A percentile compares a stretch with the other conserved stretches of the same genome.
Conservation (phyloP, 1,139 yeast genomes). For the Eremothecium gossypii region DNA sequence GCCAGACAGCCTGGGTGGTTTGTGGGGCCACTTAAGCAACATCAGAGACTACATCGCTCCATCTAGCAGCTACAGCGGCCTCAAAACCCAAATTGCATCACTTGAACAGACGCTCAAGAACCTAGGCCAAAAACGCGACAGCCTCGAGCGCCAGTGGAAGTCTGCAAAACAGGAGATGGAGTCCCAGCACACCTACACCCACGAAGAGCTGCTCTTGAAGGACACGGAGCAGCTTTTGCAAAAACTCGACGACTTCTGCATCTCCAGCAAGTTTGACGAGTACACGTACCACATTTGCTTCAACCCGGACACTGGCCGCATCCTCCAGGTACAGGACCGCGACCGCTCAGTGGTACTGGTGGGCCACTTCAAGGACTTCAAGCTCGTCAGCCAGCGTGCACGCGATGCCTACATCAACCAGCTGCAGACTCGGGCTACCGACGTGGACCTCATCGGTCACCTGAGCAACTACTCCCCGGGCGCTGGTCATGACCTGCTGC, state of each 20-base stretch:
- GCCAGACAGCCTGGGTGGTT: neutral
- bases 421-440: slow-evolving; percentile 17
- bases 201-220: neutral
- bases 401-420: slow-evolving; percentile 15
- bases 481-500: slow-evolving; percentile 20
- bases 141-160: no score
- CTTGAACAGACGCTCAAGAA: no score
- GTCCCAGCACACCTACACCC: no score
- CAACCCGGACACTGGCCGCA: slow-evolving; percentile 12
- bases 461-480: slow-evolving; percentile 19
- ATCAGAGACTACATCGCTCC: neutral
- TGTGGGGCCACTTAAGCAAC: neutral
- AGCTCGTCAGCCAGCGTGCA: slow-evolving; percentile 13
- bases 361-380: slow-evolving; percentile 16
- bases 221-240: neutral
- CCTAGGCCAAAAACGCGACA: no score
- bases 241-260: slow-evolving; percentile 8
- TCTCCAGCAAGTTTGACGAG: slow-evolving; percentile 14
- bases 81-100: neutral
- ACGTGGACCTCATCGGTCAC: slow-evolving; percentile 20
- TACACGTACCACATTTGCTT: slow-evolving; percentile 21
- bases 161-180: no score
- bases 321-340: slow-evolving; percentile 19
- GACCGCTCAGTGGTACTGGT: slow-evolving; percentile 17
- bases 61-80: slow-evolving; percentile 6